Conservation (phyloP, 202 grass and related monocot species). For the Eragrostis tef region DNA sequence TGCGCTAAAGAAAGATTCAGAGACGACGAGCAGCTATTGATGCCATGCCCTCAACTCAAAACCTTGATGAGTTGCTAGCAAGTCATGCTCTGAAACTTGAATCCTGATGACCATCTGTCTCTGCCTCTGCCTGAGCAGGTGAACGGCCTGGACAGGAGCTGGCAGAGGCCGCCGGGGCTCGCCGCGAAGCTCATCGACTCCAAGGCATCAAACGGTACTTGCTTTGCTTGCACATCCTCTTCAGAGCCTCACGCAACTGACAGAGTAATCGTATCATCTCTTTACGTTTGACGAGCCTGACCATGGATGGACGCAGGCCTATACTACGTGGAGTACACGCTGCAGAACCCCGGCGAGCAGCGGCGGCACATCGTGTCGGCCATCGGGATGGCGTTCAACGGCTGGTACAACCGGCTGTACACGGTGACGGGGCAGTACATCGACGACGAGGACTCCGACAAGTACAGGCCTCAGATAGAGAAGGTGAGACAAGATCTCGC, state of each 20-base stretch:
- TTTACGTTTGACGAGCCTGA: constrained; percentile 14
- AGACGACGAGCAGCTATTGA: not conserved
- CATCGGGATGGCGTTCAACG: constrained; percentile 85
- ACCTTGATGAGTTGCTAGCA: not conserved
- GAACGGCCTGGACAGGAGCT: constrained; percentile 88
- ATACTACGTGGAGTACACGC: constrained; percentile 90
- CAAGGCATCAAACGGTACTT: constrained; percentile 62
- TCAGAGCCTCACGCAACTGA: too few relatives aligned
- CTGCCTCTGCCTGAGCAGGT: constrained; percentile 47
- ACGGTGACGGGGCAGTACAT: constrained; percentile 91
- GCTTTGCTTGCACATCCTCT: not conserved
- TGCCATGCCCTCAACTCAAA: not conserved
- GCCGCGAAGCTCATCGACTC: constrained; percentile 80
- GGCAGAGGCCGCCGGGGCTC: constrained; percentile 73
- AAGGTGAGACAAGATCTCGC: constrained; percentile 49
- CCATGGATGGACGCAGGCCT: constrained; percentile 47
- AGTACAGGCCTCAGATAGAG: constrained; percentile 66
- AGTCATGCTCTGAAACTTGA: not conserved
- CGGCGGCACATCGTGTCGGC: constrained; percentile 80
- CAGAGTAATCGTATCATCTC: too few relatives aligned
- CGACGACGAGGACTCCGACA: constrained; percentile 67
- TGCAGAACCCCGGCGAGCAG: constrained; percentile 84
- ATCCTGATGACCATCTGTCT: not conserved
- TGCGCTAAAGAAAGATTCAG: not conserved
- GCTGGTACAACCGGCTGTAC: constrained; percentile 91